Conservation (phyloP, 768 basidiomycete genomes). For the Phlegmacium glaucopus region DNA sequence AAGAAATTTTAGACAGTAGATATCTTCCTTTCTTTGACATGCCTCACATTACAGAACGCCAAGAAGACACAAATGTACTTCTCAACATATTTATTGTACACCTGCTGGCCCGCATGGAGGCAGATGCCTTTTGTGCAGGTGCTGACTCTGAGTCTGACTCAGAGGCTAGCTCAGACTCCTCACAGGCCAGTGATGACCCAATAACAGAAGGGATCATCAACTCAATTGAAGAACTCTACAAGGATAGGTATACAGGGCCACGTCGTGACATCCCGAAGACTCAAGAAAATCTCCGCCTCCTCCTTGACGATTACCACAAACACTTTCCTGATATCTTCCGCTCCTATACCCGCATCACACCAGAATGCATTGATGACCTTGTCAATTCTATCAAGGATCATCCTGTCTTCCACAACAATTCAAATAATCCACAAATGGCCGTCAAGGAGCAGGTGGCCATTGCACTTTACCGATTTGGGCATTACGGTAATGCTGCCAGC, state of each 20-base stretch:
- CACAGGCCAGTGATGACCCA: background rate
- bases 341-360: slow-evolving; percentile 1
- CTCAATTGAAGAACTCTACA: background rate
- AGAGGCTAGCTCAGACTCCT: background rate
- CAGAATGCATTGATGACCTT: slow-evolving; percentile 4
- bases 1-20: background rate
- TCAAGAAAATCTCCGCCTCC: background rate
- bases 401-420: slow-evolving; percentile 5
- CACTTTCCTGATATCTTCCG: slow-evolving; percentile 3
- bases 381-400: background rate
- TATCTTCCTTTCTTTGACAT: background rate
- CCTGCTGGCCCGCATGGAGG: background rate
- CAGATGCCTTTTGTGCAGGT: background rate
- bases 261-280: slow-evolving; percentile 1
- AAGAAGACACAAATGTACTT: background rate
- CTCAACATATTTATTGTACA: background rate
- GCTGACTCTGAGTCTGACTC: background rate
- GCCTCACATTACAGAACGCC: background rate
- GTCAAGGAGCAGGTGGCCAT: slow-evolving; percentile 4
- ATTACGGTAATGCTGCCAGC: slow-evolving; percentile 22
- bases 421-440: slow-evolving; percentile 4
- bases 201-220: background rate
- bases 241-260: background rate
- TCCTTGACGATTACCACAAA: background rate
- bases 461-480: slow-evolving; percentile 4